These are phyloP conservation scores for Penicillium olsonii DNA, from an alignment of 2,329 filamentous ascomycete genomes.

Conservation along the genomic window DNA sequence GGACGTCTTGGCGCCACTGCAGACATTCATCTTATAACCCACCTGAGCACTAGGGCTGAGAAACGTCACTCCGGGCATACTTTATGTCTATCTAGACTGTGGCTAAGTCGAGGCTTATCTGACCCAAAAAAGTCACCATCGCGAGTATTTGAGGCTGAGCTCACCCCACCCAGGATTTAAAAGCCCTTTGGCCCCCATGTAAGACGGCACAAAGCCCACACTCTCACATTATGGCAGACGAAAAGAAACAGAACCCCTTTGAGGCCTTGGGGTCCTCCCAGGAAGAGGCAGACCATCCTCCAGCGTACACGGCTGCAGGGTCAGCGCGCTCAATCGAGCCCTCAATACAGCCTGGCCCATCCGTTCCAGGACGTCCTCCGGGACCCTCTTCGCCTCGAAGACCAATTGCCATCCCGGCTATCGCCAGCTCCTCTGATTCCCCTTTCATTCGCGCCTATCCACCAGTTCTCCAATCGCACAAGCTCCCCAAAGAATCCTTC, in stretches of 20 bases:
- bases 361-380: background rate
- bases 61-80: too few species aligned
- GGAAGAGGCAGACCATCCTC: conserved; percentile 2
- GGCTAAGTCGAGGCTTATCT: conserved; percentile 1
- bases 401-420: conserved; percentile 21
- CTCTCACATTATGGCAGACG: conserved; percentile 1
- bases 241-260: conserved; percentile 7
- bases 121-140: background rate
- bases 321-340: background rate
- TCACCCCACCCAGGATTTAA: conserved; percentile 2
- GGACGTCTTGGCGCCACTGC: background rate
- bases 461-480: conserved; percentile 9
- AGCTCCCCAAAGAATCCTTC: conserved; percentile 20
- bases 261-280: background rate
- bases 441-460: conserved; percentile 22
- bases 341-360: background rate
- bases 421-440: conserved; percentile 12
- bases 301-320: conserved; percentile 1
- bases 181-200: background rate
- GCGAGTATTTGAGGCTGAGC: conserved; percentile 1
- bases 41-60: background rate
- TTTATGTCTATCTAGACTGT: background rate
- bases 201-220: background rate
- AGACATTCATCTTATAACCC: too few species aligned
- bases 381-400: background rate